A percentile compares a stretch with the other conserved stretches of the same genome.
phyloP scores from a whole-genome alignment of 2,329 filamentous ascomycete genomes.

The Paradendryphiella salina region DNA sequence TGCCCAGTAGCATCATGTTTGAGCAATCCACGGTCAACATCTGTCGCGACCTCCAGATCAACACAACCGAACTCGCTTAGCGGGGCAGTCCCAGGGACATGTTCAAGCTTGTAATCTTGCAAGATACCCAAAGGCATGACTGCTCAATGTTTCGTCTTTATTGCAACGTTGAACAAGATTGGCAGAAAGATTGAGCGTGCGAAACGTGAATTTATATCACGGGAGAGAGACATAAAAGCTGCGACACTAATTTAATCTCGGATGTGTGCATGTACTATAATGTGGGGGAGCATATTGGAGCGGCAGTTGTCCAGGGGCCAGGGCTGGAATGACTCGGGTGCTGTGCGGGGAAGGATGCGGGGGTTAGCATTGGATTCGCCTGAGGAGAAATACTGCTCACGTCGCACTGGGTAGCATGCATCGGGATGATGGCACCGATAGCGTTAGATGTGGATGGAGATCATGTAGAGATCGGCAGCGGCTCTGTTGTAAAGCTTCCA shows the following conservation, averaged over 20 bases:
- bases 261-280: conserved; percentile 5
- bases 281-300: conserved; percentile 10
- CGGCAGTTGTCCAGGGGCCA: conserved; percentile 2
- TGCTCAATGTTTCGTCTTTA: not conserved
- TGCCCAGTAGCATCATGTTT: conserved; percentile 34
- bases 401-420: not conserved
- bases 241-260: not conserved
- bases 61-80: conserved; percentile 24
- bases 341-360: conserved; percentile 18
- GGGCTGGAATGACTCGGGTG: conserved; percentile 1
- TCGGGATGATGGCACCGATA: conserved; percentile 8
- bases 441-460: not conserved
- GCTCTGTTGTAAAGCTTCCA: not conserved
- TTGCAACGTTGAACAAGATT: not conserved
- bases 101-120: conserved; percentile 27
- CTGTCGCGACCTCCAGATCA: conserved; percentile 19
- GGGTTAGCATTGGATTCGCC: not conserved
- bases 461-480: not conserved
- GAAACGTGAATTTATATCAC: not conserved
- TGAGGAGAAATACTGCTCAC: not conserved
- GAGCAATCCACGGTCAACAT: conserved; percentile 21
- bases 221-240: not conserved
- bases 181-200: not conserved
- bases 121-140: conserved; percentile 32
- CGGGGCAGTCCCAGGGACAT: conserved; percentile 31